phyloP scores from a whole-genome alignment of 1,284 basidiomycete genomes.

The Phylloporus sp. region DNA sequence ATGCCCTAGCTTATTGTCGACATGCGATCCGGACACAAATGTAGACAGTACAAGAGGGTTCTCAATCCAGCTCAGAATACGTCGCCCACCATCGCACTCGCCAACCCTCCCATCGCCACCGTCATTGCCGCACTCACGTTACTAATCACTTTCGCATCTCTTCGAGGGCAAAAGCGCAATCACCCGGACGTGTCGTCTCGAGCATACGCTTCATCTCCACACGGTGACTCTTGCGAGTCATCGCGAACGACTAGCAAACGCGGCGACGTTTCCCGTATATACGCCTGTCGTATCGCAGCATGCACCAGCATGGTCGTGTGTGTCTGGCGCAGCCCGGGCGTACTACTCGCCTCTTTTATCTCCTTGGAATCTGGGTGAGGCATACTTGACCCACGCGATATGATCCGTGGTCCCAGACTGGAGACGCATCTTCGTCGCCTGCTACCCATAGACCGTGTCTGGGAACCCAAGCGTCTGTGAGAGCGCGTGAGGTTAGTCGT shows the following conservation, averaged over 20 bases:
- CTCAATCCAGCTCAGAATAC: not conserved
- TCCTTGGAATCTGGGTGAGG: constrained; percentile 31
- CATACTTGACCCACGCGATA: constrained; percentile 69
- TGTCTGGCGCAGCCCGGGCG: constrained; percentile 2
- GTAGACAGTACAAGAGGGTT: no score
- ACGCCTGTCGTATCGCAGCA: constrained; percentile 54
- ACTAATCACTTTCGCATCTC: constrained; percentile 73
- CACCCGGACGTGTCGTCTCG: constrained; percentile 47
- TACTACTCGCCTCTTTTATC: not conserved
- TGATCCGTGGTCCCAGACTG: constrained; percentile 79
- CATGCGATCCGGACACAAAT: not conserved
- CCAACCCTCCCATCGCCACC: constrained; percentile 18
- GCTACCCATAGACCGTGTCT: constrained; percentile 73
- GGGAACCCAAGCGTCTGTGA: constrained; percentile 56
- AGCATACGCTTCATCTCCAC: constrained; percentile 68
- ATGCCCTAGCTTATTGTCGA: not conserved
- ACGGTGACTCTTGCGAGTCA: constrained; percentile 67
- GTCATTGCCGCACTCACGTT: constrained; percentile 77
- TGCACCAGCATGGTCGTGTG: constrained; percentile 61
- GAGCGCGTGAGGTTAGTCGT: constrained; percentile 34
- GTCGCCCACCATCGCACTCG: constrained; percentile 37
- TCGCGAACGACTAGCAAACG: constrained; percentile 70
- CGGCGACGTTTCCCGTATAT: constrained; percentile 33
- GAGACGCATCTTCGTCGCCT: constrained; percentile 62
- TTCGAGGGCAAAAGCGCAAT: constrained; percentile 38